Percentiles rank a stretch among this genome's conserved stretches.
Evolutionary conservation across 2,329 filamentous ascomycete genomes (phyloP).

Genomic region (Talaromyces sp.): DNA sequence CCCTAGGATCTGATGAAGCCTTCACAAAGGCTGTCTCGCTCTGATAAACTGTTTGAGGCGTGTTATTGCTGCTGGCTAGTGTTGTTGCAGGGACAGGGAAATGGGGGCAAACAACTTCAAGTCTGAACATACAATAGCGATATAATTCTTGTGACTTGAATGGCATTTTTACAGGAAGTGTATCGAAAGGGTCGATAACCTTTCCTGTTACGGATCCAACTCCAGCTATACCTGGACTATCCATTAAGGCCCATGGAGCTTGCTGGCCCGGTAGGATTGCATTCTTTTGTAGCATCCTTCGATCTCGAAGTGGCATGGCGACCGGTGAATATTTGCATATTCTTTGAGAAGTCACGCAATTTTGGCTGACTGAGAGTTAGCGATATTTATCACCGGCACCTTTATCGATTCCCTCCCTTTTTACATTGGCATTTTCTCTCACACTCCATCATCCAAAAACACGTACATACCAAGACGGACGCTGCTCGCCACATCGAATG

Average conservation of each 20-base stretch:
- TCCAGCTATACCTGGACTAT: neutral
- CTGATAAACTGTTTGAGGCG: neutral
- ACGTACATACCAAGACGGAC: neutral
- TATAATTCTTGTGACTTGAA: slow-evolving; percentile 3
- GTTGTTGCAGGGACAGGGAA: too few species aligned
- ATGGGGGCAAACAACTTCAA: too few species aligned
- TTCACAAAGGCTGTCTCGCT: neutral
- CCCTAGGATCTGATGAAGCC: neutral
- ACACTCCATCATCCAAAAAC: neutral
- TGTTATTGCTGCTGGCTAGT: neutral
- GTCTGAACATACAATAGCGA: neutral
- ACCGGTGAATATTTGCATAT: neutral
- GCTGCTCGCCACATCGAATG: neutral
- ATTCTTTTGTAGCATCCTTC: slow-evolving; percentile 1
- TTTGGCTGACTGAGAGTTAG: neutral
- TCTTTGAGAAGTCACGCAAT: neutral
- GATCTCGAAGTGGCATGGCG: neutral
- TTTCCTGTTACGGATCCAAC: neutral
- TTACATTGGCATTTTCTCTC: neutral
- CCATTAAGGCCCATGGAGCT: neutral
- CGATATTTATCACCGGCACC: neutral
- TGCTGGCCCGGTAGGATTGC: neutral
- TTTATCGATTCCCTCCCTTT: neutral
- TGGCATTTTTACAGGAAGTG: neutral
- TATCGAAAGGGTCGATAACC: neutral